Evolutionary conservation across 345 rosid species (phyloP).

Genomic region (Melaleuca alternifolia): DNA sequence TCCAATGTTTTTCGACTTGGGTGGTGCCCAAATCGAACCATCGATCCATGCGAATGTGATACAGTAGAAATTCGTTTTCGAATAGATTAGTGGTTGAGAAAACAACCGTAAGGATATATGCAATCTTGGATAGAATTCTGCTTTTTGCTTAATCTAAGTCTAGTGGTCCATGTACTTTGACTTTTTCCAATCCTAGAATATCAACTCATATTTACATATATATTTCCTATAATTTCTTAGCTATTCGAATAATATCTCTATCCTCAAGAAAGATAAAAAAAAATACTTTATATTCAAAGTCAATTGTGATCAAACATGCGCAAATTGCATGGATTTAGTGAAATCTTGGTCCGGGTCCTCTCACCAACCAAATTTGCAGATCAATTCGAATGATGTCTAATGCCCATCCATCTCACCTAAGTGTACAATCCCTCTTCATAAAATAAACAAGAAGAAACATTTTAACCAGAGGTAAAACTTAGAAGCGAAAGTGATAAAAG

Average conservation of each 20-base stretch:
- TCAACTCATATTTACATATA: neutral
- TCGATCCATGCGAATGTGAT: neutral
- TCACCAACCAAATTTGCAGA: neutral
- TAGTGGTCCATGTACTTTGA: neutral
- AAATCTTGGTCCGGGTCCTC: neutral
- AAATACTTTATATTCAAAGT: neutral
- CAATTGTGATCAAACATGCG: neutral
- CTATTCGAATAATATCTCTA: neutral
- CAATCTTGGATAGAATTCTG: neutral
- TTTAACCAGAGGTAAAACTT: neutral
- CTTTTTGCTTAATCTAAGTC: neutral
- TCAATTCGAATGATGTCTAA: neutral
- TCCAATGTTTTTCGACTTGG: neutral
- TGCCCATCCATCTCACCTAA: neutral
- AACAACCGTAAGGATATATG: neutral
- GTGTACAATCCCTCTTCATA: neutral
- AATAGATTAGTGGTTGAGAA: neutral
- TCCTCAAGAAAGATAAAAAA: neutral
- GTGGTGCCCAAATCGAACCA: neutral
- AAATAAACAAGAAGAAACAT: neutral
- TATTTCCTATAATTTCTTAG: neutral
- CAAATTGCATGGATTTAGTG: neutral
- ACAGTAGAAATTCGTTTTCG: neutral
- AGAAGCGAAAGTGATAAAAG: neutral
- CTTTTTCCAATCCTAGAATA: neutral